phyloP scores from a whole-genome alignment of 202 grass and related monocot species.

The Sporobolus alterniflorus region DNA sequence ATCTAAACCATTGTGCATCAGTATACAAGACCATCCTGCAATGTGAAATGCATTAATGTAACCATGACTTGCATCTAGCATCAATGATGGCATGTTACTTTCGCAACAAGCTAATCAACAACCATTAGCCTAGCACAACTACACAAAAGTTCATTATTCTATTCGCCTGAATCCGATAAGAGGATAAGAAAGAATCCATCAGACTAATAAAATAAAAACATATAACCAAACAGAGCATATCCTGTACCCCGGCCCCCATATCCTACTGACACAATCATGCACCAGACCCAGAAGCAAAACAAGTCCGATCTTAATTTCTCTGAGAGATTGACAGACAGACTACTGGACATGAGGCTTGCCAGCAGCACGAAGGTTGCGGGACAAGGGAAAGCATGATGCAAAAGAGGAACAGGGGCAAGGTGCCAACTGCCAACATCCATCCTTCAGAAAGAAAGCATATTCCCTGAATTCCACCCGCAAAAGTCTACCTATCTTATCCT shows the following conservation, averaged over 20 bases:
- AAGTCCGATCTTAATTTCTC: not conserved
- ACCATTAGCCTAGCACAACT: not conserved
- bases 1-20: constrained; percentile 18
- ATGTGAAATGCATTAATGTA: constrained; percentile 29
- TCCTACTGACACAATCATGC: not conserved
- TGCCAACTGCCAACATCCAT: not conserved
- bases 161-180: constrained; percentile 31
- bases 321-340: too few species aligned
- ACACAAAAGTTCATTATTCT: constrained; percentile 23
- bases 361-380: not conserved
- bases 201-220: constrained; percentile 20
- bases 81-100: constrained; percentile 28
- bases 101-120: constrained; percentile 33
- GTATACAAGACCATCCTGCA: constrained; percentile 39
- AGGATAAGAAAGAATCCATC: constrained; percentile 31
- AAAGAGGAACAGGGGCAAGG: constrained; percentile 23
- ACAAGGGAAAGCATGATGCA: not conserved
- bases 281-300: not conserved
- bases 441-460: constrained; percentile 38
- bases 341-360: constrained; percentile 9
- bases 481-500: constrained; percentile 25
- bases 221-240: constrained; percentile 16
- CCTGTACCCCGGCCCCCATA: not conserved
- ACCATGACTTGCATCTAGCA: constrained; percentile 28
- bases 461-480: not conserved